A percentile compares a stretch with the other conserved stretches of the same genome.
These are phyloP conservation scores for Millerago galiae DNA, from an alignment of 805 yeast species.

Conservation along the genomic window DNA sequence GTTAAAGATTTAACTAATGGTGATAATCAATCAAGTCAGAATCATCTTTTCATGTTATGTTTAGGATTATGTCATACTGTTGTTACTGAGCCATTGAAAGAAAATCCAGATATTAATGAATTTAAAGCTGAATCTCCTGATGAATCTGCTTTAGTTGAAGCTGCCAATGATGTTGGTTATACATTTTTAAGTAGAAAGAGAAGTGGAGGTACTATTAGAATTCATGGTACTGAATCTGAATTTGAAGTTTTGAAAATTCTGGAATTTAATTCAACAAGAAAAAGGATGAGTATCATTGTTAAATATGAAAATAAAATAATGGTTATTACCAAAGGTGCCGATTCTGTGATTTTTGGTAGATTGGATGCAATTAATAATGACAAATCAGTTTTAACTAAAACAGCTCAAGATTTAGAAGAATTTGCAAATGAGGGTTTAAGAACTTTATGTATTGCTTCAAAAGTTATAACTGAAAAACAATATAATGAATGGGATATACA, in stretches of 20 bases:
- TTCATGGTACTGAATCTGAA: constrained; percentile 63
- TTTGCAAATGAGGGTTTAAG: constrained; percentile 79
- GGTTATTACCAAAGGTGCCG: constrained; percentile 79
- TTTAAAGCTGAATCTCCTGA: constrained; percentile 83
- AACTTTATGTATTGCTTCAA: constrained; percentile 71
- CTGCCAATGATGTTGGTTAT: constrained; percentile 74
- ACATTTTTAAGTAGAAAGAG: constrained; percentile 63
- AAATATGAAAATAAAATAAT: constrained; percentile 55
- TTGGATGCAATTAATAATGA: constrained; percentile 41
- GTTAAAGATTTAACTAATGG: constrained; percentile 47
- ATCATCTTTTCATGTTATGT: constrained; percentile 68
- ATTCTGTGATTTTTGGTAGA: constrained; percentile 66
- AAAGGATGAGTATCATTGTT: constrained; percentile 78
- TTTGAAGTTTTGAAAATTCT: constrained; percentile 62
- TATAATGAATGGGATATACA: constrained; percentile 56
- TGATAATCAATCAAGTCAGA: constrained; percentile 49
- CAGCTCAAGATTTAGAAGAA: constrained; percentile 68
- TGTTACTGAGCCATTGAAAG: constrained; percentile 59
- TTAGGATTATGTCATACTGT: constrained; percentile 76
- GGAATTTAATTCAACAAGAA: constrained; percentile 78
- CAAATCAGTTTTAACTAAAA: constrained; percentile 42
- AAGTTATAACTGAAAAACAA: constrained; percentile 54
- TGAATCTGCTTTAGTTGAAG: constrained; percentile 78
- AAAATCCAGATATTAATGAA: constrained; percentile 46
- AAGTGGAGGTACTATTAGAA: constrained; percentile 55